Evolutionary conservation across 129 eudicot genomes (phyloP), one percentile per base, ranked within the genome.

Genomic region (Calendula officinalis): DNA sequence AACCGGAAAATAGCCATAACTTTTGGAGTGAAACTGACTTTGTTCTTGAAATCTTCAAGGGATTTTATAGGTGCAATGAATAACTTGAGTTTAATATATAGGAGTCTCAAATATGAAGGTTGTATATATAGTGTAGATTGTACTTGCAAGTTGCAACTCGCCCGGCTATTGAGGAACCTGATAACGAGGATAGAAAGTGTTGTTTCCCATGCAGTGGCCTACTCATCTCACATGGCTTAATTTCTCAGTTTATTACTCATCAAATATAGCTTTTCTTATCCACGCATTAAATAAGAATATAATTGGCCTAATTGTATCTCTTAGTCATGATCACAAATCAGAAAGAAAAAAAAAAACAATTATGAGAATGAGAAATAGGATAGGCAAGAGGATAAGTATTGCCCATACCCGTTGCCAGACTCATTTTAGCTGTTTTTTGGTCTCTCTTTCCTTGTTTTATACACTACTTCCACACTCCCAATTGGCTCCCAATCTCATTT

Each of bases 1-100:
- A 68, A 42, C 6, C 73, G 53, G 33, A 44, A 55, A 42, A 68
- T 46, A 46, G 56, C 73, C 73, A 68, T 68, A 30, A 3, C 0
- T 3, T 34, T 6, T 34, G 5, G 39, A 14, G 11, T 16, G 1
- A 14, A 64, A n/a, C 34, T 37, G 7, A 46, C 27, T 16, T 6
- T 47, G 45, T 35, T 64, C 53, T 64, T 64, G 47, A 35, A 17
- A 35, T 15, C 47, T 33, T 34, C 14, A 64, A 13, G 62, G 7
- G 11, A 14, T 48, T 48, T n/a, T n/a, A n/a, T 6, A 14, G 6
- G 12, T 3, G 35, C 10, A 49, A 30, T 12, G 55, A 49, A 49
- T 13, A 15, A 49, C 1, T 58, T 38, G 45, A 15, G 12, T 37
- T 58, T 15, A 34, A n/a, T n/a, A n/a, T n/a, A 58, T 38, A 33